Evolutionary conservation across 345 rosid genomes (phyloP), one percentile per base, ranked within the genome.

Genomic region (Pseudoturritis turrita): DNA sequence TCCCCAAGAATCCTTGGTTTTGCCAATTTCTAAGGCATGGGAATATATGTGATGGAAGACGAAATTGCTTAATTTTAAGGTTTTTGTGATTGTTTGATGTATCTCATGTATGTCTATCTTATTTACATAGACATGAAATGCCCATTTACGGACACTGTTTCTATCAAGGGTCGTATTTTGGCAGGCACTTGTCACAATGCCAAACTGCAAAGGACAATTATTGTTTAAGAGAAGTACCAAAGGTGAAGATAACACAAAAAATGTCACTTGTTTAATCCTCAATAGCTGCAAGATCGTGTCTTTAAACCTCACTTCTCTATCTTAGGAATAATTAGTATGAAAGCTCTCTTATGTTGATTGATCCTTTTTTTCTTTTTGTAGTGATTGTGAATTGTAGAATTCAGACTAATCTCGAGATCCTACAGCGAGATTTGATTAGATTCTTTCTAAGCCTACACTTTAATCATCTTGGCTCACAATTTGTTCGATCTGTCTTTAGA

Each of bases 401-500:
- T 46, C 17, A 36, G 25, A 46, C 21, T 6, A 6, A 31, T 11
- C 6, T 10, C 19, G 58, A 44, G 10, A 17, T 56, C 74, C n/a
- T 5, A 4, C 29, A 31, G 8, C 31, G 36, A 72, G n/a, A 63
- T 44, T n/a, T 63, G 37, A 2, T 31, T 31, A 17, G 37, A 45
- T 73, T 58, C 61, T 66, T 18, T 58, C n/a, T 65, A 29, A 41
- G 35, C 45, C 5, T 14, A 43, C 74, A 1, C 64, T 63, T 72
- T 64, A 64, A 36, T 73, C 51, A 46, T 44, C 26, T 53, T 37
- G 11, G 36, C 37, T 68, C 70, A 23, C 58, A 7, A 43, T 33
- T 23, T 40, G 51, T 75, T 69, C 43, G 70, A 68, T 69, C 52
- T 69, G 55, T 62, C 33, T 69, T 62, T 37, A 75, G 21, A 17